Conservation (phyloP, 495 filamentous ascomycete species). For the Cryomyces minteri region DNA sequence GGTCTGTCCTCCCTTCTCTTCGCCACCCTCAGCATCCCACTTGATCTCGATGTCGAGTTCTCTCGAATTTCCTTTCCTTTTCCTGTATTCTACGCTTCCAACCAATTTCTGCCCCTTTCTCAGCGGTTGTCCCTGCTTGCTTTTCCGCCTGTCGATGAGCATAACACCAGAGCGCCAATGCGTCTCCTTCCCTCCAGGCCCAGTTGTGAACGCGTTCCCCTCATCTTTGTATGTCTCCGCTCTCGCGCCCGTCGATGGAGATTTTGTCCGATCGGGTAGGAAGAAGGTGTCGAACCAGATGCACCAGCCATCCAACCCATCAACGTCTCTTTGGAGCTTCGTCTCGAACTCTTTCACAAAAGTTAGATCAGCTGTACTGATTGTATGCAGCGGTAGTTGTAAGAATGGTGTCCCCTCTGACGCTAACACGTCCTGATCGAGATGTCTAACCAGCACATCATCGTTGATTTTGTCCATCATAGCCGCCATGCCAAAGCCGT, state of each 20-base stretch:
- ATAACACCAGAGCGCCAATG: constrained; percentile 26
- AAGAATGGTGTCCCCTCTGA: constrained; percentile 33
- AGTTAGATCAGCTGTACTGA: constrained; percentile 34
- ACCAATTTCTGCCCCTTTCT: constrained; percentile 31
- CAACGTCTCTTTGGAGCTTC: constrained; percentile 33
- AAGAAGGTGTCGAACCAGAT: constrained; percentile 54
- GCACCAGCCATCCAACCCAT: constrained; percentile 37
- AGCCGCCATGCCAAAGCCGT: constrained; percentile 17
- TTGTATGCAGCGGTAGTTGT: constrained; percentile 34
- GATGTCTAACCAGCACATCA: constrained; percentile 35
- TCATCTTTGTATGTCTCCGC: constrained; percentile 19
- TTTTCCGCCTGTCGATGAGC: constrained; percentile 15
- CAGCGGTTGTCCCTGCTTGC: constrained; percentile 8
- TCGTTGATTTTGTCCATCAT: constrained; percentile 27
- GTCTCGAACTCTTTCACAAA: constrained; percentile 36
- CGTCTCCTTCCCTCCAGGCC: constrained; percentile 18
- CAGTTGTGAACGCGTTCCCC: constrained; percentile 25
- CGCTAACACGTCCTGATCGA: constrained; percentile 25
- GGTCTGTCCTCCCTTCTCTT: constrained; percentile 7
- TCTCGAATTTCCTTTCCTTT: constrained; percentile 27
- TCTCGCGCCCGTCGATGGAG: constrained; percentile 11
- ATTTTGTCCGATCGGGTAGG: constrained; percentile 21
- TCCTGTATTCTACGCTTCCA: constrained; percentile 31
- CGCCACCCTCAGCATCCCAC: constrained; percentile 23
- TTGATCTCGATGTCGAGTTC: constrained; percentile 29